Evolutionary conservation across 2,329 filamentous ascomycete species (phyloP), one percentile per base, ranked within the genome.

Genomic region (Aureobasidium namibiae): DNA sequence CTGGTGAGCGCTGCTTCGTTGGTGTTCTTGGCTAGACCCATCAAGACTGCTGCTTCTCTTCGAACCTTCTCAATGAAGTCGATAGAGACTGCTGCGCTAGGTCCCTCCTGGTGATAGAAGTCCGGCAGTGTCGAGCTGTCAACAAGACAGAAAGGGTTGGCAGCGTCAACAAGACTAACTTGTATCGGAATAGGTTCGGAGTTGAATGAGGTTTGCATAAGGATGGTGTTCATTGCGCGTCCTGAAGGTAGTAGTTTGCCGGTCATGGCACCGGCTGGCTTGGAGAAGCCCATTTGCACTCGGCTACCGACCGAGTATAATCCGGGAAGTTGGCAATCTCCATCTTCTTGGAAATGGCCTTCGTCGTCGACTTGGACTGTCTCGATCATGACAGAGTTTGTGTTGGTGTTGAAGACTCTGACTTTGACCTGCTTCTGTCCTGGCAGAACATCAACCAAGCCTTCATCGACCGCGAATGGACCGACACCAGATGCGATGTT

Each of bases 261-360:
- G 6, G 64, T 65, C 63, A 65, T 65, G 8, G 62, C 61, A 13
- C 65, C 64, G 24, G 62, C 61, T 11, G 64, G 63, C 18, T 61
- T 61, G 14, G 57, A 50, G 44, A 65, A 66, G 7, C 60, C 48
- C 48, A 67, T 61, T 21, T 62, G 52, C 10, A 66, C 61, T 16
- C 59, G 60, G 53, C 63, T 64, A 6, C 63, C 64, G 10, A 56
- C 53, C 0, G 61, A 64, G 29, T 42, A 31, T 21, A 64, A 44
- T 18, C 65, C 64, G 2, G 63, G 56, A 10, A 66, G 41, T 8
- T 34, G 41, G 26, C 62, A 64, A 23, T 65, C 64, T 31, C 63
- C 64, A 42, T 65, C 65, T 59, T 66, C 67, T 3, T 64, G 38
- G 34, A 68, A 69, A 8, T 65, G 65, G 13, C 63, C 65, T 33